Evolutionary conservation across 2,329 filamentous ascomycete species (phyloP).

Genomic region (Calonectria pseudoreteaudii): DNA sequence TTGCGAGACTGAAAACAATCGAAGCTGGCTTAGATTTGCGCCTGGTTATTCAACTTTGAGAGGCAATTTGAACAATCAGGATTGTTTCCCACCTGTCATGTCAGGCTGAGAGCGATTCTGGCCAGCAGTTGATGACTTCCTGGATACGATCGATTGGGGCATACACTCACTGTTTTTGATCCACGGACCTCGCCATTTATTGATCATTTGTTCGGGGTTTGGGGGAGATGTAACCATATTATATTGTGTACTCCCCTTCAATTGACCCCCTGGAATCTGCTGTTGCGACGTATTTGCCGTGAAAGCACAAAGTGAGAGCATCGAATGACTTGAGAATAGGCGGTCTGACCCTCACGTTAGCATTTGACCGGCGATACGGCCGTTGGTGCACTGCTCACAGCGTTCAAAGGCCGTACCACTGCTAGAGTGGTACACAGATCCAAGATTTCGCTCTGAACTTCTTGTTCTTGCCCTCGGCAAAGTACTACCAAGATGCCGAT

Average conservation of each 20-base stretch:
- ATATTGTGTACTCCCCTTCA: background rate
- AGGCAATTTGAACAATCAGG: background rate
- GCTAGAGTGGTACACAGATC: background rate
- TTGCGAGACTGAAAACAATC: background rate
- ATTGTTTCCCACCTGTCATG: background rate
- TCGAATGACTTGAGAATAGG: background rate
- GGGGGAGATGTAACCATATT: background rate
- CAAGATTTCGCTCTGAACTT: conserved; percentile 4
- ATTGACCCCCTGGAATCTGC: background rate
- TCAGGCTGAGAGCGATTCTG: background rate
- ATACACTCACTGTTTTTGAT: too few species aligned
- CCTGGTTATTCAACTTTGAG: background rate
- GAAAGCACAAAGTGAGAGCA: background rate
- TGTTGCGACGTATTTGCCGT: background rate
- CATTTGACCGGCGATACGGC: conserved; percentile 2
- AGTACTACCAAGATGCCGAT: background rate
- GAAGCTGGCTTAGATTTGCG: background rate
- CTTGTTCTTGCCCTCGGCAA: conserved; percentile 3
- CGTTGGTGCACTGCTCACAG: background rate
- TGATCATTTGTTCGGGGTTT: background rate
- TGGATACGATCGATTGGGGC: too few species aligned
- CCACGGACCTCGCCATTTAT: too few species aligned
- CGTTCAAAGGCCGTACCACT: background rate
- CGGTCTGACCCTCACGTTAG: background rate
- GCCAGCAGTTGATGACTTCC: background rate